Percentiles rank a stretch among this genome's conserved stretches.
Evolutionary conservation across 768 basidiomycete genomes (phyloP).

Genomic region (Candolleomyces aberdarensis): DNA sequence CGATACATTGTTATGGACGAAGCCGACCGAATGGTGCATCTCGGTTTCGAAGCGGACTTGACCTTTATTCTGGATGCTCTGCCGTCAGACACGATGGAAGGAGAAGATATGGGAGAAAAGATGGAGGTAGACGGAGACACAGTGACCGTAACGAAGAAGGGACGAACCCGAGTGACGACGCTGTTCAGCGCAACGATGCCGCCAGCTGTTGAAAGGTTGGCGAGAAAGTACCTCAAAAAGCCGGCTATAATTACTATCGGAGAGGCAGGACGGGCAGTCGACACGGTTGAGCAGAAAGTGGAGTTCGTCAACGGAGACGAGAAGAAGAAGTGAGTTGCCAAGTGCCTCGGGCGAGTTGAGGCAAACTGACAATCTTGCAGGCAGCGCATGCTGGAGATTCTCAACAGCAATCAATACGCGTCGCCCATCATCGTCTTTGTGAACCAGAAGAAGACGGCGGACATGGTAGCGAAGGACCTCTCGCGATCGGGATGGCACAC

Average conservation of each 20-base stretch:
- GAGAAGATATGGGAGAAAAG: constrained; percentile 70
- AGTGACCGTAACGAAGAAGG: constrained; percentile 53
- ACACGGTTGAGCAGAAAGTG: constrained; percentile 94
- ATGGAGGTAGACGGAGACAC: constrained; percentile 79
- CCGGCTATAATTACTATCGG: constrained; percentile 98
- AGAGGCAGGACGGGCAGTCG: constrained; percentile 96
- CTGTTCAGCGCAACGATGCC: constrained; percentile 99
- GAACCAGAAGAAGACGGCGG: constrained; percentile 99
- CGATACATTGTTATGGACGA: constrained; percentile 99
- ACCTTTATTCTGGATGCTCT: constrained; percentile 94
- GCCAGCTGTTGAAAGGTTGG: constrained; percentile 90
- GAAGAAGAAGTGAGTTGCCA: constrained; percentile 80
- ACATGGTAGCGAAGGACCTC: constrained; percentile 95
- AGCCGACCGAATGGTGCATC: constrained; percentile 97
- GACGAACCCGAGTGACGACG: constrained; percentile 88
- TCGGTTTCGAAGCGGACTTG: constrained; percentile 93
- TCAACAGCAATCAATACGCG: constrained; percentile 78
- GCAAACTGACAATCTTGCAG: constrained; percentile 38
- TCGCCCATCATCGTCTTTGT: constrained; percentile 98
- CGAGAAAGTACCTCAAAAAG: constrained; percentile 88
- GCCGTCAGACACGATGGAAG: constrained; percentile 83
- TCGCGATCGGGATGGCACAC: constrained; percentile 91
- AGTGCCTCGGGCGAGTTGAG: not conserved
- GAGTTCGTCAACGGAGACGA: constrained; percentile 93
- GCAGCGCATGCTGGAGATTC: constrained; percentile 83